phyloP scores from a whole-genome alignment of 2,329 filamentous ascomycete species.

The Talaromyces islandicus region DNA sequence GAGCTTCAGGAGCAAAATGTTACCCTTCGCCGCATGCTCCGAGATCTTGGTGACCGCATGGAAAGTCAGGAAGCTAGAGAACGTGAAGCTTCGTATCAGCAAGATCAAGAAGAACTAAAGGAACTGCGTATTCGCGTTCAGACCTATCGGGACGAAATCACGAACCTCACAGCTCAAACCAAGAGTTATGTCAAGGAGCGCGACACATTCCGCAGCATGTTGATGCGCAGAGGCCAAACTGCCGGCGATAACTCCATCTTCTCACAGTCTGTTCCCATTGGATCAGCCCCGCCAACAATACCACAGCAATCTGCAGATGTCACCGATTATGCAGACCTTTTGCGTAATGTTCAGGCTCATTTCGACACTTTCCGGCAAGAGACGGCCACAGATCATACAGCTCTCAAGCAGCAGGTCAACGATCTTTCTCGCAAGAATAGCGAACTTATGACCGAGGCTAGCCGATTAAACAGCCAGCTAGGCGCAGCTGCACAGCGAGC shows the following conservation, averaged over 20 bases:
- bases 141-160: conserved; percentile 77
- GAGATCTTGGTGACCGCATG: conserved; percentile 80
- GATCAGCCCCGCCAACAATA: conserved; percentile 41
- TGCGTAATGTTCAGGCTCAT: conserved; percentile 82
- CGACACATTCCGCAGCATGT: conserved; percentile 94
- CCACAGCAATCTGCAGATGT: conserved; percentile 43
- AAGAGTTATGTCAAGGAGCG: conserved; percentile 93
- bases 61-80: conserved; percentile 80
- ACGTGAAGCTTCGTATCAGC: conserved; percentile 49
- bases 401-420: conserved; percentile 79
- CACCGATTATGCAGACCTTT: conserved; percentile 68
- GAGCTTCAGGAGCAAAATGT: conserved; percentile 85
- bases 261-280: conserved; percentile 62
- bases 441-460: conserved; percentile 73
- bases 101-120: conserved; percentile 64
- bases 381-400: conserved; percentile 70
- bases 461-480: conserved; percentile 73
- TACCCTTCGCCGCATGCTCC: conserved; percentile 73
- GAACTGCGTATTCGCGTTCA: conserved; percentile 66
- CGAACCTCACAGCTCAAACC: conserved; percentile 72
- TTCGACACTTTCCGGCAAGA: conserved; percentile 89
- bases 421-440: conserved; percentile 76
- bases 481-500: conserved; percentile 76
- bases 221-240: conserved; percentile 67
- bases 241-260: conserved; percentile 58